Base-by-base conservation (phyloP, 306 rosid species). In the Leucaena leucocephala region DNA sequence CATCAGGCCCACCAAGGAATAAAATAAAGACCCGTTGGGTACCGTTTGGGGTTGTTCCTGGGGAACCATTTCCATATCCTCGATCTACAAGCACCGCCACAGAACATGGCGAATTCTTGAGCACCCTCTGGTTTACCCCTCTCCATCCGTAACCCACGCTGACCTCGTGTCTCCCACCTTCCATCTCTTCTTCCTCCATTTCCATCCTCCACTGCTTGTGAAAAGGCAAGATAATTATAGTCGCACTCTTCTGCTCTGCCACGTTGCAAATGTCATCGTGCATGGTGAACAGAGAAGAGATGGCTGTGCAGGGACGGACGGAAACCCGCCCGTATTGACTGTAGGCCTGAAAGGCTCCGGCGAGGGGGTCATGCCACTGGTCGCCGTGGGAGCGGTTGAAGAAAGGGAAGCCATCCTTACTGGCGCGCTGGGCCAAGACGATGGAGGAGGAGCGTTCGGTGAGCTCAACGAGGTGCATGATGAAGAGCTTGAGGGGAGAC, bases 1-100 rank as follows among this genome's bases (percentile, higher is more conserved):
- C 96, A 72, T 94, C 98, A 0, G 97, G 97, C 59, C 98, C 98
- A 49, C 98, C 96, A 1, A 94, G 90, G 72, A 90, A 91, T 14
- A 89, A 15, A 2, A 94, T 35, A 38, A 91, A 89, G 1, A 93
- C 65, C 12, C 78, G 58, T 38, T 71, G 93, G 76, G 81, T 54
- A 40, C 54, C 48, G 1, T 38, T 5, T 0, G 43, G 8, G 33
- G 1, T 35, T 4, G 81, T 87, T 13, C 62, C 80, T 2, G 75
- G 79, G 2, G 75, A 3, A 55, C 77, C 72, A 17, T 35, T 68
- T 0, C 91, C 89, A 12, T 82, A 80, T 1, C 97, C 97, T 7
- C 94, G 93, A 79, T 94, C 97, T 71, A 94, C 89, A 4, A 94
- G 84, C 58, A 94, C 80, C 0, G 89, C 94, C 0, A 90, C 98